Conservation (phyloP, 352 stramenopile genomes). For the Phytopythium mirpurense region DNA sequence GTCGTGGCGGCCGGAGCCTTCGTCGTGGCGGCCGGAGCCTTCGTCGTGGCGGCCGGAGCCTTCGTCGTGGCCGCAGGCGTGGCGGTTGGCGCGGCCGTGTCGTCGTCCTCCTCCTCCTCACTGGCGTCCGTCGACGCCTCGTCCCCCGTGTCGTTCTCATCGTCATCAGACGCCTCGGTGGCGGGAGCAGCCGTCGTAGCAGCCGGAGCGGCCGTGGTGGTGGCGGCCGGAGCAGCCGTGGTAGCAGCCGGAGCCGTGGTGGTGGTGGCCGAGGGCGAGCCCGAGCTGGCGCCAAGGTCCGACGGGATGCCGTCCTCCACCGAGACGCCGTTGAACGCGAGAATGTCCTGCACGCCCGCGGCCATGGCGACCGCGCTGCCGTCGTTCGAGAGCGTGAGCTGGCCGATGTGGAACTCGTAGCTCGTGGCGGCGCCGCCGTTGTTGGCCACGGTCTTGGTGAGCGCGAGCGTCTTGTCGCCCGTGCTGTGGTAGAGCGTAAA, state of each 20-base stretch:
- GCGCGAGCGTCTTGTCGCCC: slow-evolving; percentile 29
- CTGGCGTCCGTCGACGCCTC: background rate
- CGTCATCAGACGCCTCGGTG: slow-evolving; percentile 4
- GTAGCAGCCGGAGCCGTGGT: slow-evolving; percentile 7
- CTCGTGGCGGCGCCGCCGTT: slow-evolving; percentile 15
- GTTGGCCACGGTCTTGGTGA: slow-evolving; percentile 35
- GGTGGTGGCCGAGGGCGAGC: slow-evolving; percentile 12
- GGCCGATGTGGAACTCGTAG: slow-evolving; percentile 64
- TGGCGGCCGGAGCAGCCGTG: slow-evolving; percentile 8
- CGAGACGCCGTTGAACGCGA: slow-evolving; percentile 65
- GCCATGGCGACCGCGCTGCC: slow-evolving; percentile 45
- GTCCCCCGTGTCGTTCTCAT: slow-evolving; percentile 3
- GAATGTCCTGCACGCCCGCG: slow-evolving; percentile 36
- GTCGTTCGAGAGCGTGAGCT: slow-evolving; percentile 62
- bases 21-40: background rate
- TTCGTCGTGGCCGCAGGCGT: background rate
- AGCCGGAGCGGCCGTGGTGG: slow-evolving; percentile 9
- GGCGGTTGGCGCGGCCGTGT: too few species aligned
- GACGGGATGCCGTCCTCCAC: slow-evolving; percentile 40
- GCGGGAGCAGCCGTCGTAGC: slow-evolving; percentile 10
- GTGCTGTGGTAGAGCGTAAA: slow-evolving; percentile 52
- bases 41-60: background rate
- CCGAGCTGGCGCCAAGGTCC: slow-evolving; percentile 13
- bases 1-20: slow-evolving; percentile 17
- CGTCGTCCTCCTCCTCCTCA: background rate